phyloP scores from a whole-genome alignment of 192 early-diverging fungal genomes.

The Gonapodya sp. region DNA sequence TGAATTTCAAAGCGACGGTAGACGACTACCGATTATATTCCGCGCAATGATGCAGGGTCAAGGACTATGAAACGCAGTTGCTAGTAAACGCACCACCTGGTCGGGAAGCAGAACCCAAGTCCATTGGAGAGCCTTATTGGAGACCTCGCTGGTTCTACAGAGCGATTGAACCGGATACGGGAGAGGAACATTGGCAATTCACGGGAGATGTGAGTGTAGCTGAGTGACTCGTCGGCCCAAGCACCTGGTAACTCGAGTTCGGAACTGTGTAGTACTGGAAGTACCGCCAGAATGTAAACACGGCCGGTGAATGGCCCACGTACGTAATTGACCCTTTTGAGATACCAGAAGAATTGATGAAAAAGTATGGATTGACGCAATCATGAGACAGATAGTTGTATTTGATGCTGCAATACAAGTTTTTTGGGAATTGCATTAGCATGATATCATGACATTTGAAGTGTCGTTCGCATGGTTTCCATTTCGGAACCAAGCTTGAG shows the following conservation, averaged over 20 bases:
- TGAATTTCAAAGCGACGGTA: neutral
- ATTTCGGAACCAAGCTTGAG: too few species aligned
- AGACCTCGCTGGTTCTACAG: slow-evolving; percentile 73
- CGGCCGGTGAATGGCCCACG: neutral
- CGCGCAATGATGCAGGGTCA: slow-evolving; percentile 45
- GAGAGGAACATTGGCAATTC: slow-evolving; percentile 58
- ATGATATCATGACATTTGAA: too few species aligned
- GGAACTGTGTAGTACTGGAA: neutral
- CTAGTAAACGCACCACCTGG: slow-evolving; percentile 21
- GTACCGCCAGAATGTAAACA: neutral
- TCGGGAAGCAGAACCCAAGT: slow-evolving; percentile 13
- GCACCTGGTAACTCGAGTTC: too few species aligned
- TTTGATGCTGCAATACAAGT: too few species aligned
- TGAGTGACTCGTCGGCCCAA: too few species aligned
- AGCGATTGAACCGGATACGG: slow-evolving; percentile 53
- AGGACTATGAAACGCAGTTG: slow-evolving; percentile 32
- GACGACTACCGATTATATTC: too few species aligned
- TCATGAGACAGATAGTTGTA: too few species aligned
- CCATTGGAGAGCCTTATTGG: slow-evolving; percentile 41
- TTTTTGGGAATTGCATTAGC: too few species aligned
- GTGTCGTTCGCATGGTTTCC: too few species aligned
- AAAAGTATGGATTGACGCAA: neutral
- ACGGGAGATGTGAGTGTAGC: too few species aligned
- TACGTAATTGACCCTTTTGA: neutral
- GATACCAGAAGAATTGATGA: neutral